These are phyloP conservation scores for Erythrophleum ivorense DNA, from an alignment of 331 rosid species.

Conservation along the genomic window DNA sequence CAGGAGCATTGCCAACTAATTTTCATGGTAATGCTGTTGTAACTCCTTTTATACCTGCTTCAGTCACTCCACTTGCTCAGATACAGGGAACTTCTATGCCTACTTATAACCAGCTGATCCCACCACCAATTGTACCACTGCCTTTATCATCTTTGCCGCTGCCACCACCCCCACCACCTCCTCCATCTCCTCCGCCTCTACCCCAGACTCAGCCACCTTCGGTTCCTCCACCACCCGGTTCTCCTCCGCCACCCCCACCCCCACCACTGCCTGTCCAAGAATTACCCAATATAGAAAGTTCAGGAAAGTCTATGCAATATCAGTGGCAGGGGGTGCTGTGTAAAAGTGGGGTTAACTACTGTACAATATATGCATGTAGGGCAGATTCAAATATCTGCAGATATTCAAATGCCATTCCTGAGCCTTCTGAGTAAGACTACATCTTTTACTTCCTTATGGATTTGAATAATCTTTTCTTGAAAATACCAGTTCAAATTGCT, in stretches of 20 bases:
- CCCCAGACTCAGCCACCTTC: constrained; percentile 81
- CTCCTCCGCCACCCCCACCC: constrained; percentile 84
- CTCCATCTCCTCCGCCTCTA: constrained; percentile 87
- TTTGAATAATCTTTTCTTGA: constrained; percentile 25
- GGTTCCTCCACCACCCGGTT: constrained; percentile 92
- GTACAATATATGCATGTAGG: constrained; percentile 74
- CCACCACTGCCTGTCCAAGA: constrained; percentile 61
- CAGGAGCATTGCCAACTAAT: constrained; percentile 58
- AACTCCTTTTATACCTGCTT: constrained; percentile 81
- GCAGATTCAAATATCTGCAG: constrained; percentile 75
- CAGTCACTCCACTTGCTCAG: constrained; percentile 86
- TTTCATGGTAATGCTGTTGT: constrained; percentile 64
- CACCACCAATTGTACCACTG: constrained; percentile 63
- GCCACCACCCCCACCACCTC: constrained; percentile 75
- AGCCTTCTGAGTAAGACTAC: constrained; percentile 81
- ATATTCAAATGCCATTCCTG: constrained; percentile 72
- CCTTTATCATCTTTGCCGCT: constrained; percentile 67
- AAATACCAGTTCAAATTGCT: constrained; percentile 35
- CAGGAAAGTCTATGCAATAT: constrained; percentile 52
- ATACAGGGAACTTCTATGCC: constrained; percentile 74
- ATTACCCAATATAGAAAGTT: constrained; percentile 52
- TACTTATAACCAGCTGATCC: constrained; percentile 65
- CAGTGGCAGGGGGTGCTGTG: constrained; percentile 89
- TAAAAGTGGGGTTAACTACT: constrained; percentile 94
- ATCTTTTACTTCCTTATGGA: constrained; percentile 37